Percentiles rank a stretch among this genome's conserved stretches.
Conservation (phyloP, 2,329 filamentous ascomycete species). For the Xenoacremonium recifei region DNA sequence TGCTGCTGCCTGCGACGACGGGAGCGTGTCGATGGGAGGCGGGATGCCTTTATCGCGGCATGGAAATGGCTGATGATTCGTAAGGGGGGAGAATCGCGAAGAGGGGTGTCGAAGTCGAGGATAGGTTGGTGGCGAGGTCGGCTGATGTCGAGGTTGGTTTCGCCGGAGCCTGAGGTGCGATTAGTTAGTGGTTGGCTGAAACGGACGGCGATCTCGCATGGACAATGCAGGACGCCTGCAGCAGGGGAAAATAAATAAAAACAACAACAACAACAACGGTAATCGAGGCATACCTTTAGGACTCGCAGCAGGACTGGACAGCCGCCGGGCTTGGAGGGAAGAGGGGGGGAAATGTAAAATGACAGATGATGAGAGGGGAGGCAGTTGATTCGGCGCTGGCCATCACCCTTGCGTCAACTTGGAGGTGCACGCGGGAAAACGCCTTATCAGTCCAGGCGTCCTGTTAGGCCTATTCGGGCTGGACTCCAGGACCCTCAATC, state of each 20-base stretch:
- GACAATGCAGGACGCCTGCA: conserved; percentile 10
- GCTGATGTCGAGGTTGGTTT: conserved; percentile 14
- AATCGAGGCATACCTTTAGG: too few species aligned
- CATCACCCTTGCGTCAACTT: conserved; percentile 16
- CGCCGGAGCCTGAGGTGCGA: conserved; percentile 18
- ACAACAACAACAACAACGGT: too few species aligned
- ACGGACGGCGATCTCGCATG: conserved; percentile 10
- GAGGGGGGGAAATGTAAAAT: too few species aligned
- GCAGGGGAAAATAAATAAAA: too few species aligned
- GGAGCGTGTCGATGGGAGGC: conserved; percentile 7
- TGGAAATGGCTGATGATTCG: conserved; percentile 5
- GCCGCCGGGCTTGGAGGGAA: too few species aligned
- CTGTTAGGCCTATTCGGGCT: neutral
- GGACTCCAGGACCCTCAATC: neutral
- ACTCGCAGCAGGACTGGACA: too few species aligned
- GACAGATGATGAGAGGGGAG: too few species aligned
- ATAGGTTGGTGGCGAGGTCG: conserved; percentile 6
- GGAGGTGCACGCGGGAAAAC: neutral
- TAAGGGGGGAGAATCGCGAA: too few species aligned
- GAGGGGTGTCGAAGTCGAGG: too few species aligned
- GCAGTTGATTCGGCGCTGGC: conserved; percentile 11
- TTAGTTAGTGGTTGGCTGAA: conserved; percentile 23
- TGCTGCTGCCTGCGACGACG: conserved; percentile 5
- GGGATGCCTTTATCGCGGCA: conserved; percentile 13
- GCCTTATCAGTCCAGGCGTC: conserved; percentile 4